These are phyloP conservation scores for Kandelia obovata DNA, from an alignment of 345 rosid genomes.

Conservation along the genomic window DNA sequence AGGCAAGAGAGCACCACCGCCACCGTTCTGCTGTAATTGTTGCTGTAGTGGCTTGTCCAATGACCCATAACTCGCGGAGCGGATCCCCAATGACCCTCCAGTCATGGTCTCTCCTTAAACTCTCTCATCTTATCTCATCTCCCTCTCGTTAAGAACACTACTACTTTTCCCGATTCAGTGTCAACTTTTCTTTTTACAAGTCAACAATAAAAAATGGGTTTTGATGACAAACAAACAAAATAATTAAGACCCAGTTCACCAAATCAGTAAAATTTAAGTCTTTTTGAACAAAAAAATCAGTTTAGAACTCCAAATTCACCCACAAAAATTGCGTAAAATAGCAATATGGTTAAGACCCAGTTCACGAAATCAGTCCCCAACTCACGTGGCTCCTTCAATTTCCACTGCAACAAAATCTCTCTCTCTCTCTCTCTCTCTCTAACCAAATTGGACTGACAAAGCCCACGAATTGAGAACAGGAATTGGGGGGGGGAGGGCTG, in stretches of 20 bases:
- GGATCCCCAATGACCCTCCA: slow-evolving; percentile 29
- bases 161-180: not conserved
- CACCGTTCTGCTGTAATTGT: not conserved
- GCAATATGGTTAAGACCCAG: slow-evolving; percentile 10
- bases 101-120: slow-evolving; percentile 25
- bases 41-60: slow-evolving; percentile 20
- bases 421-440: not conserved
- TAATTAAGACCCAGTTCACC: slow-evolving; percentile 11
- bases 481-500: not conserved
- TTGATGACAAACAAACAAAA: not conserved
- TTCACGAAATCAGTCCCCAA: slow-evolving; percentile 18
- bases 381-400: slow-evolving; percentile 10
- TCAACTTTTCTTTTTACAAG: not conserved
- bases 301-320: slow-evolving; percentile 1
- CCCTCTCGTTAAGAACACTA: not conserved
- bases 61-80: slow-evolving; percentile 26
- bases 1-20: slow-evolving; percentile 10
- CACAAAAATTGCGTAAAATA: not conserved
- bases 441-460: slow-evolving; percentile 9
- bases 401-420: not conserved
- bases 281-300: not conserved
- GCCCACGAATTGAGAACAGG: not conserved
- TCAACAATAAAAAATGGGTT: not conserved
- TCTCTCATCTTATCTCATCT: slow-evolving; percentile 31
- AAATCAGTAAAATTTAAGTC: not conserved